Conservation (phyloP, 2,329 filamentous ascomycete genomes). For the Cercospora berteroae region DNA sequence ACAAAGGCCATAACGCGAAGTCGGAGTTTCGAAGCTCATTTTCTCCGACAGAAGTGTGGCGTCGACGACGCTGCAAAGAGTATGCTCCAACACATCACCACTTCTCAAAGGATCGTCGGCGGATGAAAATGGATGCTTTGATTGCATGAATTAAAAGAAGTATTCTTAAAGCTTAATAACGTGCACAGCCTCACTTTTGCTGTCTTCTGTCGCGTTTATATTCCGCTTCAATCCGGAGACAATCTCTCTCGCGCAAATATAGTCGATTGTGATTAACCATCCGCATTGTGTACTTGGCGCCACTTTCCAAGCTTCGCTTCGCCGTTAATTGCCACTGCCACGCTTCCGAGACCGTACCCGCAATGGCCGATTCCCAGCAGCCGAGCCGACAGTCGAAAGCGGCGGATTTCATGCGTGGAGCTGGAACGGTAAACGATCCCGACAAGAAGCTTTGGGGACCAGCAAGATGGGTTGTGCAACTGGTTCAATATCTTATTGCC, state of each 20-base stretch:
- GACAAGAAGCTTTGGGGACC: slow-evolving; percentile 31
- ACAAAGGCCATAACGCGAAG: not conserved
- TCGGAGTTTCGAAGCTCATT: not conserved
- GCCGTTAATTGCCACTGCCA: not conserved
- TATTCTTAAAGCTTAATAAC: not conserved
- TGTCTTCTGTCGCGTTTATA: not conserved
- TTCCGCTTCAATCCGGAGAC: not conserved
- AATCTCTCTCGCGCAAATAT: not conserved
- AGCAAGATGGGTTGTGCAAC: slow-evolving; percentile 28
- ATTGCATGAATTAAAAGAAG: not conserved
- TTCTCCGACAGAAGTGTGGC: not conserved
- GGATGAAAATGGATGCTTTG: not conserved
- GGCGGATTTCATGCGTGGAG: slow-evolving; percentile 28
- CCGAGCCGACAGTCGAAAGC: slow-evolving; percentile 22
- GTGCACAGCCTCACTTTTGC: not conserved
- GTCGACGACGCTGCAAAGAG: not conserved
- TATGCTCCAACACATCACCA: not conserved
- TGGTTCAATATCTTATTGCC: slow-evolving; percentile 32
- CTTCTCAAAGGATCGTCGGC: not conserved
- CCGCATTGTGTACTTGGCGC: not conserved
- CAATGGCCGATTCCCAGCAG: slow-evolving; percentile 11
- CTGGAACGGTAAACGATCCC: slow-evolving; percentile 29
- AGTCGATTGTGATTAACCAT: too few relatives aligned
- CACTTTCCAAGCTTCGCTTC: not conserved
- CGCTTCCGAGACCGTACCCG: not conserved